Evolutionary conservation across 257 asterid genomes (phyloP).

Genomic region (Cinchona pubescens): DNA sequence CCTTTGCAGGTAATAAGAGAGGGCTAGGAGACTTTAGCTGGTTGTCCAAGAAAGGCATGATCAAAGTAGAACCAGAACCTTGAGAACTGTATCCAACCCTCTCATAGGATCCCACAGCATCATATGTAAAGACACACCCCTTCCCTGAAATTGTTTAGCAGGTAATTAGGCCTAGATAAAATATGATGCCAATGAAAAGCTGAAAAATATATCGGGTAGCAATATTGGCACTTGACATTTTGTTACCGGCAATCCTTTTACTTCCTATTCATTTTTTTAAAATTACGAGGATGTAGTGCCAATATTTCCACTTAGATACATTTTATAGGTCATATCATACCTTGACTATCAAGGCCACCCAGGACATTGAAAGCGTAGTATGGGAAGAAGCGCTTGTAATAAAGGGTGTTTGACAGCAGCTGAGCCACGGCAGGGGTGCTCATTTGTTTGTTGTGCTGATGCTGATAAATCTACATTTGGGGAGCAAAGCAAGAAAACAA

Average conservation of each 20-base stretch:
- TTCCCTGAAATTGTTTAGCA: constrained; percentile 19
- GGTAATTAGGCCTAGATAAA: neutral
- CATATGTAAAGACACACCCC: constrained; percentile 92
- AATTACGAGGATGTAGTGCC: too few species aligned
- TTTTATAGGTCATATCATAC: constrained; percentile 28
- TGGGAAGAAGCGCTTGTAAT: constrained; percentile 82
- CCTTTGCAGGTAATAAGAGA: constrained; percentile 36
- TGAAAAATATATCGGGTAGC: neutral
- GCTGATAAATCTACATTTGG: constrained; percentile 52
- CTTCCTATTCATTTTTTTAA: too few species aligned
- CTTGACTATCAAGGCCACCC: constrained; percentile 84
- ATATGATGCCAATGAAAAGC: neutral
- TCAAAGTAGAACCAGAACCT: constrained; percentile 86
- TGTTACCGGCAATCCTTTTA: too few species aligned
- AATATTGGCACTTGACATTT: too few species aligned
- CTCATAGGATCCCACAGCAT: constrained; percentile 90
- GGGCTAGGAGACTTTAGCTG: constrained; percentile 41
- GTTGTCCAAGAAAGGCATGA: constrained; percentile 85
- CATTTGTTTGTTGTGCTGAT: constrained; percentile 90
- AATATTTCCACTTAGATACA: neutral
- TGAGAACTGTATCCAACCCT: constrained; percentile 94
- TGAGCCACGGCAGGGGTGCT: constrained; percentile 95
- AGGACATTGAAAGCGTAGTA: constrained; percentile 74
- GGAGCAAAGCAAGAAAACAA: neutral
- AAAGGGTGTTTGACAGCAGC: constrained; percentile 73